A percentile compares a stretch with the other conserved stretches of the same genome.
These are phyloP conservation scores for Microsporum ferrugineum DNA, from an alignment of 2,329 filamentous ascomycete species.

Conservation along the genomic window DNA sequence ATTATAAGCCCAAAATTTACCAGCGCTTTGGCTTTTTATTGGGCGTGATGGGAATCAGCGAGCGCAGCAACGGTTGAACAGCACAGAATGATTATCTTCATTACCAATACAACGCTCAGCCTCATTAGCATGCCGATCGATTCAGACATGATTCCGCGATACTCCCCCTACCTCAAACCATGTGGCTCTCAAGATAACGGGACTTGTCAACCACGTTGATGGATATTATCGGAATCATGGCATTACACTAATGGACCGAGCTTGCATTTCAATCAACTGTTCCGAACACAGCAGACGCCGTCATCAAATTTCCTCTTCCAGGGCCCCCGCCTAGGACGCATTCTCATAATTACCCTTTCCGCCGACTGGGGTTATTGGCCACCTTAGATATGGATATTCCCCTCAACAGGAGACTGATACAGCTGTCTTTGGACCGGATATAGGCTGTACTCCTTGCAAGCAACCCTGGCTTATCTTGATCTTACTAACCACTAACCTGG, in stretches of 20 bases:
- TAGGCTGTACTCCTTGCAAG: neutral
- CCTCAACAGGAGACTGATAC: neutral
- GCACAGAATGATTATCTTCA: conserved; percentile 20
- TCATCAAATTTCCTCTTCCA: too few species aligned
- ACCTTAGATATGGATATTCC: neutral
- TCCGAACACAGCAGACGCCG: too few species aligned
- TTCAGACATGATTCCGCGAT: neutral
- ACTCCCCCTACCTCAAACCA: neutral
- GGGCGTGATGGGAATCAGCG: conserved; percentile 34
- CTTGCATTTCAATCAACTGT: too few species aligned
- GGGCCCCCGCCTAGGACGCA: too few species aligned
- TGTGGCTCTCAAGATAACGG: neutral
- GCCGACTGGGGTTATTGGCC: neutral
- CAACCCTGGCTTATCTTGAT: neutral
- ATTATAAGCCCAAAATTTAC: neutral
- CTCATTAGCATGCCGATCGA: neutral
- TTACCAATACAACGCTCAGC: neutral
- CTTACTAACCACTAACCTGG: conserved; percentile 28
- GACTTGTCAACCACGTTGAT: neutral
- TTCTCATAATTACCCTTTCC: neutral
- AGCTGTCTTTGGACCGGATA: neutral
- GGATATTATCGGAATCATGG: neutral
- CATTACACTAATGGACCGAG: too few species aligned
- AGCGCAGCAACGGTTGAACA: conserved; percentile 42
- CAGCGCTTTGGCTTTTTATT: conserved; percentile 5